Conservation (phyloP, 768 basidiomycete species). For the Suillus spraguei region DNA sequence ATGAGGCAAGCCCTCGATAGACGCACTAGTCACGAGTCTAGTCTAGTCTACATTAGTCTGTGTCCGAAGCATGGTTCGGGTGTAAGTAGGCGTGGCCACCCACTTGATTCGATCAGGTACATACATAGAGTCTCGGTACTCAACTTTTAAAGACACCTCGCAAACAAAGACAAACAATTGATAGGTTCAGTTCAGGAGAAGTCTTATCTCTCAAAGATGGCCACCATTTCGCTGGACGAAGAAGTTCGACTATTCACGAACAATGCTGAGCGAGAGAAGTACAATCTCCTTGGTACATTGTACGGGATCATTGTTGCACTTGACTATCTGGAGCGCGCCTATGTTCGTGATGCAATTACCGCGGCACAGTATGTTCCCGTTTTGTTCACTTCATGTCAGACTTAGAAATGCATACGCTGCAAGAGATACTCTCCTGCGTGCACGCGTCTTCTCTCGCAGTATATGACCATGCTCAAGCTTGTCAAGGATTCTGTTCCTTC, state of each 20-base stretch:
- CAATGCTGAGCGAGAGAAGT: constrained; percentile 88
- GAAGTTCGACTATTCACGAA: constrained; percentile 87
- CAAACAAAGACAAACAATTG: background rate
- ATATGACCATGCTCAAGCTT: constrained; percentile 97
- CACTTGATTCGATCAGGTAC: background rate
- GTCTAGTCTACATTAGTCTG: too few species aligned
- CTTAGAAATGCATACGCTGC: constrained; percentile 15
- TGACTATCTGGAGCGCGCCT: constrained; percentile 95
- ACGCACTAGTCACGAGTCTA: background rate
- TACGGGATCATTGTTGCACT: constrained; percentile 91
- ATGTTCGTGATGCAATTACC: constrained; percentile 90
- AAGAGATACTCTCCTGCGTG: constrained; percentile 97
- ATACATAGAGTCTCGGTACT: too few species aligned
- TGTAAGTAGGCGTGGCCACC: background rate
- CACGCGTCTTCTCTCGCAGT: constrained; percentile 90
- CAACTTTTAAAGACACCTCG: too few species aligned
- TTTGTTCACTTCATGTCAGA: background rate
- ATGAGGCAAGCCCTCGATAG: background rate
- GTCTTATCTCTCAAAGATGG: constrained; percentile 29
- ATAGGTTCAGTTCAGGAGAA: background rate
- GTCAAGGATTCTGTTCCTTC: constrained; percentile 85
- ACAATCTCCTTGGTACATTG: constrained; percentile 84
- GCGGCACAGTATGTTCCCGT: constrained; percentile 76
- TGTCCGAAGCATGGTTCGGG: background rate
- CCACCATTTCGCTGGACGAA: constrained; percentile 74